Base-by-base conservation (phyloP, 176 grass and related monocot species). In the Oryza glumipatula region DNA sequence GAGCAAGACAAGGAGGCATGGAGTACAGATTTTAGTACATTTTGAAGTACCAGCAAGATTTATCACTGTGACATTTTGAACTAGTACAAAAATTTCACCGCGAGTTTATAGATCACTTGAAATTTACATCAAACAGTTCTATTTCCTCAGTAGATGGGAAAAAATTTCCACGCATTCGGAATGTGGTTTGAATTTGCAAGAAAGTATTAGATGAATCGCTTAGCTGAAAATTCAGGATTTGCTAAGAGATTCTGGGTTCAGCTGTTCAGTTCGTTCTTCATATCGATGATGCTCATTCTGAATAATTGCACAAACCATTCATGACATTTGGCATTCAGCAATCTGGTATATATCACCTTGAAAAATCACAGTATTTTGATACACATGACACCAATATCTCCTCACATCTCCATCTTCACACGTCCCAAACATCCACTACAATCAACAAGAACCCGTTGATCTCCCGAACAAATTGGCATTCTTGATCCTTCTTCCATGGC, bases 381-480 rank as follows among this genome's bases (percentile, higher is more conserved):
- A 73, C 84, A 73, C 84, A 71, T 19, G 14, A 33, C 78, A 58
- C 54, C 54, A 9, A 46, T 23, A 11, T 45, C n/a, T 16, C 69
- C 16, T 11, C 16, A 30, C 39, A 10, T 43, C 10, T 16, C 70
- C 23, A 44, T 39, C n/a, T 69, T 38, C 82, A 44, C 33, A 26
- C 45, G n/a, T 8, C 35, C n/a, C 19, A 16, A 65, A 9, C 28
- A 49, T 13, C 49, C 36, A 28, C n/a, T 86, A 56, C 77, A 86
- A 24, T 43, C 75, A 78, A 7, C 76, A 71, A 43, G 21, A 44
- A 61, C 10, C 47, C 16, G 65, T 70, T 63, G 9, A 63, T 63
- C n/a, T 63, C 58, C n/a, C 4, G 46, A 80, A 28, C 47, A n/a
- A 69, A 38, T 4, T 41, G 39, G 14, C 23, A 15, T 46, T 76